Evolutionary conservation across 192 early-diverging fungal species (phyloP).

Genomic region (Entrophospora sp.): DNA sequence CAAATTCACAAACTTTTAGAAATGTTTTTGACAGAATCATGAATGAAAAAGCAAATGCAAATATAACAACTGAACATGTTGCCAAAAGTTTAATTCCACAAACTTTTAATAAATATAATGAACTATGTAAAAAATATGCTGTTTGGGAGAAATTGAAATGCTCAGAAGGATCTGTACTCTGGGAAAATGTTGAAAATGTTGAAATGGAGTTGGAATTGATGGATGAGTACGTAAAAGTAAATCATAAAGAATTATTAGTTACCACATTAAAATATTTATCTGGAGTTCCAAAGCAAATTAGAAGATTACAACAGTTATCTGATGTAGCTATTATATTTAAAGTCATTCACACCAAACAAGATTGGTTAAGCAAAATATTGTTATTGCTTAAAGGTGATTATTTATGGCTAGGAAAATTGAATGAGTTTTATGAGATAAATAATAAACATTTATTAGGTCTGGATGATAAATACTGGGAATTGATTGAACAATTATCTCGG

Average conservation of each 20-base stretch:
- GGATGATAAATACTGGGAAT: neutral
- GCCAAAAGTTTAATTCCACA: neutral
- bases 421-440: neutral
- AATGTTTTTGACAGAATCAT: neutral
- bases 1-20: neutral
- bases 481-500: neutral
- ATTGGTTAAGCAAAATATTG: neutral
- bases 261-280: neutral
- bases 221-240: neutral
- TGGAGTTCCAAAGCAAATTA: neutral
- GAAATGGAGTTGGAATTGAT: conserved; percentile 5
- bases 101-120: neutral
- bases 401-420: neutral
- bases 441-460: neutral
- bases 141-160: conserved; percentile 5
- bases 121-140: neutral
- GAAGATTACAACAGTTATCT: neutral
- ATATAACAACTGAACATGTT: neutral
- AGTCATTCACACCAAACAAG: neutral
- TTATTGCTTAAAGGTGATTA: neutral
- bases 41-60: neutral
- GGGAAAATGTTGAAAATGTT: conserved; percentile 11
- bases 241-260: neutral
- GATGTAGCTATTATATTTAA: neutral
- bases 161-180: neutral